phyloP scores from a whole-genome alignment of 129 eudicot species.

The Gnaphalium uliginosum region DNA sequence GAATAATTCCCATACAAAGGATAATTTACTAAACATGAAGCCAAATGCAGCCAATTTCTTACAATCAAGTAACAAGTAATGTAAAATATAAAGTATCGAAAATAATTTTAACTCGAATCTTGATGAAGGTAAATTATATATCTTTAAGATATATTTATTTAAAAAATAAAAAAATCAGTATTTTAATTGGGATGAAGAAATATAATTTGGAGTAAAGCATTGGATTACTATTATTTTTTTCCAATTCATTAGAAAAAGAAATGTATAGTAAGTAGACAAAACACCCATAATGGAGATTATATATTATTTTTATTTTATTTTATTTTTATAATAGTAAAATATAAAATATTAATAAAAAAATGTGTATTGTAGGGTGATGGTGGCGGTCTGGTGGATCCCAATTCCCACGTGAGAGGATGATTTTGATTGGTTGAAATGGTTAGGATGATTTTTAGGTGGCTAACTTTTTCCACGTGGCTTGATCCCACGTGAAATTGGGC shows the following conservation, averaged over 20 bases:
- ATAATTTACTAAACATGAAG: neutral
- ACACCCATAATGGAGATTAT: slow-evolving; percentile 34
- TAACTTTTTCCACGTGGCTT: slow-evolving; percentile 28
- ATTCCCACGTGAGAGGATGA: slow-evolving; percentile 55
- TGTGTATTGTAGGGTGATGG: slow-evolving; percentile 4
- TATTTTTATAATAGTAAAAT: neutral
- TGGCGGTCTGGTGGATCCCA: slow-evolving; percentile 26
- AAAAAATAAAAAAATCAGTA: no score
- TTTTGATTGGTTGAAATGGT: slow-evolving; percentile 53
- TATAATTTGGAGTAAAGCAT: neutral
- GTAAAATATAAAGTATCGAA: no score
- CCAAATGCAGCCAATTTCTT: neutral
- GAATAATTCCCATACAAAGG: neutral
- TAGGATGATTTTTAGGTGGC: slow-evolving; percentile 39
- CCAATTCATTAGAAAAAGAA: neutral
- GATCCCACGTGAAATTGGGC: slow-evolving; percentile 50
- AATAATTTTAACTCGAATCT: no score
- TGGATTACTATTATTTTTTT: slow-evolving; percentile 3
- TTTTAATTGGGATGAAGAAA: no score
- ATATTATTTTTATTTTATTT: neutral
- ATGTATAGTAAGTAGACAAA: slow-evolving; percentile 14
- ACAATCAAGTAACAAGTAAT: neutral
- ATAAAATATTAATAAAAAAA: neutral
- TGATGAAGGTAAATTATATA: no score
- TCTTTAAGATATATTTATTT: no score